Evolutionary conservation across 2,329 filamentous ascomycete genomes (phyloP).

Genomic region (Cytospora chrysosperma): DNA sequence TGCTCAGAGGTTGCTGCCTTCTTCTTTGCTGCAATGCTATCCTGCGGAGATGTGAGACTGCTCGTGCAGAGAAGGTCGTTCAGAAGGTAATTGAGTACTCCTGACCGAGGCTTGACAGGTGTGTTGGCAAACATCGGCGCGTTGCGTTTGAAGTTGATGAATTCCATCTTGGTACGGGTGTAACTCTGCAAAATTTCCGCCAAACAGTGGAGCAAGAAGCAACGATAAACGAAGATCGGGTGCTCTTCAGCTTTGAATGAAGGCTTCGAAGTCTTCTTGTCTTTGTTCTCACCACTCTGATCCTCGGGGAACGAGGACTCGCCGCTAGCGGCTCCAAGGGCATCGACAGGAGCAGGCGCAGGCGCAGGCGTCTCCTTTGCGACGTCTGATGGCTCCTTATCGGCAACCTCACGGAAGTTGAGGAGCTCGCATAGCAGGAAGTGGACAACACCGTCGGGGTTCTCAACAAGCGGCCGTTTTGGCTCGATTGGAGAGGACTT

Average conservation of each 20-base stretch:
- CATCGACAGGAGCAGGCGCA: constrained; percentile 27
- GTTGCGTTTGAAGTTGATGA: constrained; percentile 98
- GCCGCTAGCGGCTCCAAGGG: constrained; percentile 28
- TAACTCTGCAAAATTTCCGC: constrained; percentile 89
- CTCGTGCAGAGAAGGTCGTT: constrained; percentile 68
- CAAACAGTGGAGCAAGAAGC: constrained; percentile 89
- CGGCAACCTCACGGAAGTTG: constrained; percentile 88
- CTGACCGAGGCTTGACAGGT: constrained; percentile 89
- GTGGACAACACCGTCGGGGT: constrained; percentile 91
- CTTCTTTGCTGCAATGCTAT: constrained; percentile 79
- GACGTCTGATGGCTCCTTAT: constrained; percentile 61
- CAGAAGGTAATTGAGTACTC: constrained; percentile 89
- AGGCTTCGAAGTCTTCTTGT: constrained; percentile 67
- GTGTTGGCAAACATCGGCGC: constrained; percentile 80
- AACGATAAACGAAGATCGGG: constrained; percentile 93
- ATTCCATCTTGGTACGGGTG: constrained; percentile 93
- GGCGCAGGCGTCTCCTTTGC: constrained; percentile 39
- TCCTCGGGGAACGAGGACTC: constrained; percentile 6
- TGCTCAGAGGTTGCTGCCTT: constrained; percentile 79
- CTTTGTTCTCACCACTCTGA: constrained; percentile 43
- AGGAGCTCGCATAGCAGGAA: constrained; percentile 91
- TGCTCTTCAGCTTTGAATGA: constrained; percentile 90
- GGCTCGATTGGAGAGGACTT: constrained; percentile 62
- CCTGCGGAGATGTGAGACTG: constrained; percentile 65
- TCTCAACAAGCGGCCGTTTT: constrained; percentile 83